These are phyloP conservation scores for Prinsepia uniflora DNA, from an alignment of 306 rosid genomes.

Conservation along the genomic window DNA sequence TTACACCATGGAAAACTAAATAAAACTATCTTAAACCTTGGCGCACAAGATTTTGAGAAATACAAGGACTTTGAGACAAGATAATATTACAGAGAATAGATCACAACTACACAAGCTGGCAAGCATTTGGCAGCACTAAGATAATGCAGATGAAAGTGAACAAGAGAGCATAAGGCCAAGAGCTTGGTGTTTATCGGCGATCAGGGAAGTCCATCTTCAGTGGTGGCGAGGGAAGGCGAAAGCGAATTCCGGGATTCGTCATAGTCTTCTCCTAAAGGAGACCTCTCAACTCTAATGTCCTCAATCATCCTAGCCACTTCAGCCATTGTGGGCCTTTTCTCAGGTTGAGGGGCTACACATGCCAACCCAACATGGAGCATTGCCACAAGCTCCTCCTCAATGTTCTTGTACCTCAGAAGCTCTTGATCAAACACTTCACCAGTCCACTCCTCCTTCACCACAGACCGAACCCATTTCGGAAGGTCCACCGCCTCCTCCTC, in stretches of 20 bases:
- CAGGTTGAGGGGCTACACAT: conserved; percentile 65
- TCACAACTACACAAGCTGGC: conserved; percentile 31
- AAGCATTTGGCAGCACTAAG: conserved; percentile 36
- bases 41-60: conserved; percentile 24
- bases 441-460: conserved; percentile 98
- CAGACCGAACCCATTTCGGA: conserved; percentile 88
- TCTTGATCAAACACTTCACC: conserved; percentile 96
- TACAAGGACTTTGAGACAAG: conserved; percentile 25
- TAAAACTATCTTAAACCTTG: conserved; percentile 29
- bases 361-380: conserved; percentile 91
- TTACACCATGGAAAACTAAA: conserved; percentile 29
- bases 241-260: conserved; percentile 84
- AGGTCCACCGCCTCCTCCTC: conserved; percentile 62
- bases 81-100: conserved; percentile 31
- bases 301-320: conserved; percentile 86
- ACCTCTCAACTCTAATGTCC: conserved; percentile 91
- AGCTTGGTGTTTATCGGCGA: not conserved
- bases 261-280: conserved; percentile 86
- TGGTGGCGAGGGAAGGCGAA: conserved; percentile 85
- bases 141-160: conserved; percentile 35
- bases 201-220: conserved; percentile 84
- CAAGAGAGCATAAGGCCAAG: not conserved
- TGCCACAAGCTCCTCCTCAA: conserved; percentile 92
- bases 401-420: conserved; percentile 85
- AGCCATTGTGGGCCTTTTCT: conserved; percentile 87